A percentile compares a stretch with the other conserved stretches of the same genome.
phyloP scores from a whole-genome alignment of 2,329 filamentous ascomycete genomes.

The Ophiosphaerella korrae region DNA sequence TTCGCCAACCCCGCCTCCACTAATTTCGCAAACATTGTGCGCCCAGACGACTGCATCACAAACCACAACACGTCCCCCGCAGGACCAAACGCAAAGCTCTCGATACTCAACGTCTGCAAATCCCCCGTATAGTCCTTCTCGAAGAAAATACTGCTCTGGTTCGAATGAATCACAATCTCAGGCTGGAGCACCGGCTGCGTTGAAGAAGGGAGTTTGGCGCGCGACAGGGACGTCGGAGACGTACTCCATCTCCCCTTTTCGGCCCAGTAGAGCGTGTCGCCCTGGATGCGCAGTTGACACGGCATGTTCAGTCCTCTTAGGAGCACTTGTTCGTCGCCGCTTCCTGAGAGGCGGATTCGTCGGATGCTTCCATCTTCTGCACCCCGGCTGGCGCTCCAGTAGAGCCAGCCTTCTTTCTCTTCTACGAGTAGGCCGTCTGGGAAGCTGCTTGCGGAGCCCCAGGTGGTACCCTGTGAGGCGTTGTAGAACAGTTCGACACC shows the following conservation, averaged over 20 bases:
- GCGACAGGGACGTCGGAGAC: slow-evolving; percentile 11
- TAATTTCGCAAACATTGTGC: slow-evolving; percentile 15
- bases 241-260: slow-evolving; percentile 11
- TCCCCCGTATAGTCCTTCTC: slow-evolving; percentile 13
- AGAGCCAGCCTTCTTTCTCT: slow-evolving; percentile 14
- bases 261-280: slow-evolving; percentile 7
- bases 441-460: slow-evolving; percentile 3
- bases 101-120: slow-evolving; percentile 10
- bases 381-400: slow-evolving; percentile 14
- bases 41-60: slow-evolving; percentile 7
- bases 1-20: slow-evolving; percentile 9
- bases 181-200: not conserved
- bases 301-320: slow-evolving; percentile 11
- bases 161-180: slow-evolving; percentile 8
- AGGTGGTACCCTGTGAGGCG: slow-evolving; percentile 13
- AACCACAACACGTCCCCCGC: slow-evolving; percentile 11
- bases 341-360: not conserved
- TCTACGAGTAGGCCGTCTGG: slow-evolving; percentile 12
- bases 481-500: slow-evolving; percentile 9
- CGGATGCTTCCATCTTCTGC: slow-evolving; percentile 13
- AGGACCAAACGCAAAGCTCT: slow-evolving; percentile 10
- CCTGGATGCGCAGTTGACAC: slow-evolving; percentile 10
- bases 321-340: slow-evolving; percentile 6
- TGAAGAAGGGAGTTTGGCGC: not conserved
- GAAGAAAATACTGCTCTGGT: slow-evolving; percentile 11